phyloP scores from a whole-genome alignment of 2,329 filamentous ascomycete species.

The Aspergillus texensis region DNA sequence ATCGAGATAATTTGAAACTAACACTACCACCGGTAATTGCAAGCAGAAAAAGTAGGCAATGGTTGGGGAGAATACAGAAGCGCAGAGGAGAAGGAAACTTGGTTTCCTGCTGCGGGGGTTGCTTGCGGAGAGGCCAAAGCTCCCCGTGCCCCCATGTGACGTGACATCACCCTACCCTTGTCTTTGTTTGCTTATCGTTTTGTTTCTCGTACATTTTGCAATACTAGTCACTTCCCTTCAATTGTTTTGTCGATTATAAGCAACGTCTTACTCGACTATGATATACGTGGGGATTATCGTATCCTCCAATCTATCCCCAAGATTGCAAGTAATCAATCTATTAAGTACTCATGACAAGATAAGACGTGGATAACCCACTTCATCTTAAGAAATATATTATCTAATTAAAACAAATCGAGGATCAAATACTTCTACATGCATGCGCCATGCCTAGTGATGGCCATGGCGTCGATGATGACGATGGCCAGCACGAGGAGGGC shows the following conservation, averaged over 20 bases:
- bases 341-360: background rate
- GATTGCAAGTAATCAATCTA: background rate
- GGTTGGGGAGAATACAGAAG: background rate
- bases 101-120: conserved; percentile 1
- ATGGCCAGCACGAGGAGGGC: background rate
- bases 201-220: background rate
- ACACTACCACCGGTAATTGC: background rate
- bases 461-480: background rate
- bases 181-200: background rate
- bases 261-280: background rate
- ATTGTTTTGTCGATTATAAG: background rate
- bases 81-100: background rate
- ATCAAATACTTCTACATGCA: background rate
- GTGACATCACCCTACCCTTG: conserved; percentile 9
- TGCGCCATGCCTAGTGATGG: background rate
- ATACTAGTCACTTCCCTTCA: background rate
- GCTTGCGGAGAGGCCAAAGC: conserved; percentile 4
- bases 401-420: background rate
- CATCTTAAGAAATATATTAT: background rate
- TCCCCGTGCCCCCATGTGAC: background rate
- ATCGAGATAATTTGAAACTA: background rate
- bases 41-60: background rate
- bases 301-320: background rate
- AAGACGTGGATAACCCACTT: background rate
- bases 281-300: background rate